phyloP scores from a whole-genome alignment of 208 protist genomes.

The Leishmania arabica region DNA sequence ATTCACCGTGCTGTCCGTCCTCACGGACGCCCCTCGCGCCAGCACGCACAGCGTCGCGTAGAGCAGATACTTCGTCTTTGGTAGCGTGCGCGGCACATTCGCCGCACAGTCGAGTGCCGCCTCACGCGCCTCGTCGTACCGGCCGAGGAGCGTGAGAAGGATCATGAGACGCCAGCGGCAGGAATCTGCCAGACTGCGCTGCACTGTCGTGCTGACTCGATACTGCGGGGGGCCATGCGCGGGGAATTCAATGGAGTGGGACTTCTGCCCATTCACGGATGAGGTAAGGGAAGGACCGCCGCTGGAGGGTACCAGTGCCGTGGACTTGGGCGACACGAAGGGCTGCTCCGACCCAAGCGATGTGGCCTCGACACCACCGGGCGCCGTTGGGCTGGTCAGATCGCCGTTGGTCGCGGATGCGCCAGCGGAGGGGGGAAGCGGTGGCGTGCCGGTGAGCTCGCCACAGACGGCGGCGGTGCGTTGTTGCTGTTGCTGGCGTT shows the following conservation, averaged over 20 bases:
- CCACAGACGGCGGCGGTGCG: background rate
- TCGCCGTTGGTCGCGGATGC: background rate
- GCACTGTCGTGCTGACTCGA: slow-evolving; percentile 26
- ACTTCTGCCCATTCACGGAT: background rate
- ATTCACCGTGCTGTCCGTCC: background rate
- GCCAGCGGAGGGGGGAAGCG: background rate
- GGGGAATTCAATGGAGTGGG: background rate
- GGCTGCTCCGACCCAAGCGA: background rate
- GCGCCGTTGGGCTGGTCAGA: background rate
- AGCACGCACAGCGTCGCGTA: slow-evolving; percentile 63
- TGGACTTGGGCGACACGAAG: background rate
- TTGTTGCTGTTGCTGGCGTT: slow-evolving; percentile 6
- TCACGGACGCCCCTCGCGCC: slow-evolving; percentile 34
- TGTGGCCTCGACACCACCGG: background rate
- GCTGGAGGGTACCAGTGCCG: background rate
- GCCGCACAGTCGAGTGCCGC: slow-evolving; percentile 27
- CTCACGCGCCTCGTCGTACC: slow-evolving; percentile 55
- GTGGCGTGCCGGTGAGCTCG: background rate
- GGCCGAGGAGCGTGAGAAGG: slow-evolving; percentile 42
- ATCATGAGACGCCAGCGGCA: slow-evolving; percentile 59
- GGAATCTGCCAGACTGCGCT: slow-evolving; percentile 45
- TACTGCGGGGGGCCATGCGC: slow-evolving; percentile 18
- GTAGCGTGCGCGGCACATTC: slow-evolving; percentile 19
- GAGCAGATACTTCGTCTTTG: slow-evolving; percentile 55
- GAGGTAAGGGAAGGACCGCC: background rate